A percentile compares a stretch with the other conserved stretches of the same genome.
Conservation (phyloP, 768 basidiomycete species). For the Porphyrellus cyaneotinctus region DNA sequence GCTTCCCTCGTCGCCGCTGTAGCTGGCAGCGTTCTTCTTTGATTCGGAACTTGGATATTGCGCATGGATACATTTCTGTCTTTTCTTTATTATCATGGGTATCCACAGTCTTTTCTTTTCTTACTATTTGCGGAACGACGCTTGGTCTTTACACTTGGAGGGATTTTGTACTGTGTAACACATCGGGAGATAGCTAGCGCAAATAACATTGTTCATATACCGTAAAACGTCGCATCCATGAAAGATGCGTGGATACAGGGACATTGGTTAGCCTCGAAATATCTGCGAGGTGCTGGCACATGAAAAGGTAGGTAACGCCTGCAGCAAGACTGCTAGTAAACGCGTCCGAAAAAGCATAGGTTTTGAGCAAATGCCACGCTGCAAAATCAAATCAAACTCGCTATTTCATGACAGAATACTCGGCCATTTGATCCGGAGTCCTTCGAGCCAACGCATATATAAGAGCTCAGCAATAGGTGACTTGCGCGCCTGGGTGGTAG, state of each 20-base stretch:
- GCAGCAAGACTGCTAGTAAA: slow-evolving; percentile 1
- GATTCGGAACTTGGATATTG: background rate
- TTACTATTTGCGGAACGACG: background rate
- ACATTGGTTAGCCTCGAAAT: background rate
- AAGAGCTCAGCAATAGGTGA: slow-evolving; percentile 93
- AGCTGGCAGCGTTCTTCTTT: slow-evolving; percentile 23
- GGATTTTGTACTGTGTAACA: background rate
- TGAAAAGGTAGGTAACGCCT: background rate
- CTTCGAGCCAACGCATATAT: slow-evolving; percentile 97
- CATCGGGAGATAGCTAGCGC: background rate
- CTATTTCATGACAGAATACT: slow-evolving; percentile 43
- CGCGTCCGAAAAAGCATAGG: slow-evolving; percentile 1
- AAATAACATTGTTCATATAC: slow-evolving; percentile 9
- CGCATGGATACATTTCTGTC: slow-evolving; percentile 13
- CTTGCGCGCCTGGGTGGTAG: slow-evolving; percentile 47
- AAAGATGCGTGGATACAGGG: slow-evolving; percentile 15
- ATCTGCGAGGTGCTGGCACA: background rate
- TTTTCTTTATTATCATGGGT: background rate
- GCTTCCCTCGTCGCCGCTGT: slow-evolving; percentile 21
- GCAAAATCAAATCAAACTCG: background rate
- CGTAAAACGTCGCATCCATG: slow-evolving; percentile 1
- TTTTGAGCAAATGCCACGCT: background rate
- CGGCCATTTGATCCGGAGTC: slow-evolving; percentile 88
- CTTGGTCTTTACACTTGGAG: background rate
- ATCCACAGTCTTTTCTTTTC: slow-evolving; percentile 3